Conservation (phyloP, 2,329 filamentous ascomycete species). For the Colletotrichum phormii region DNA sequence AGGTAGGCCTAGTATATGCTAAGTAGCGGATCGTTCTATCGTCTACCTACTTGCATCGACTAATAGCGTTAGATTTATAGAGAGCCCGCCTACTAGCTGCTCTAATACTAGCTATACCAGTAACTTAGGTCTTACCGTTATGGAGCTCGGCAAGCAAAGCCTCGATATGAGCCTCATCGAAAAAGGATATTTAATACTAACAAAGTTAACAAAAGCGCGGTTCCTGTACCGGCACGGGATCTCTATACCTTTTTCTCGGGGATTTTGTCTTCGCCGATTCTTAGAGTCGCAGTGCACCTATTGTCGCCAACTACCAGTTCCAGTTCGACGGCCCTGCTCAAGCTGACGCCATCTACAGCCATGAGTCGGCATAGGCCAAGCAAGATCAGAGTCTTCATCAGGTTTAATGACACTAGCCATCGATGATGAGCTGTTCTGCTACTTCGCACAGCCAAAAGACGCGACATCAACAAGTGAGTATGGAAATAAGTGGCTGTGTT, state of each 20-base stretch:
- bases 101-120: constrained; percentile 56
- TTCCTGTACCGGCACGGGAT: constrained; percentile 58
- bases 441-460: no score
- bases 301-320: constrained; percentile 85
- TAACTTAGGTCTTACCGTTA: constrained; percentile 69
- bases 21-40: no score
- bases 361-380: no score
- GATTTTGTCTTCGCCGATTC: constrained; percentile 75
- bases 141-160: constrained; percentile 45
- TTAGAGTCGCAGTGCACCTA: constrained; percentile 77
- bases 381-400: no score
- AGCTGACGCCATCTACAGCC: constrained; percentile 74
- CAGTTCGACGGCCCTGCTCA: constrained; percentile 82
- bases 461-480: no score
- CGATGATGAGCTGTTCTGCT: no score
- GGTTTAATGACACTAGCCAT: no score
- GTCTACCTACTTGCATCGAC: no score
- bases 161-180: background rate
- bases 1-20: no score
- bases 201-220: constrained; percentile 47
- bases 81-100: constrained; percentile 65
- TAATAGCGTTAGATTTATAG: background rate
- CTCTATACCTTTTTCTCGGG: constrained; percentile 73
- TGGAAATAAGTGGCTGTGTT: no score
- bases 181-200: constrained; percentile 28